These are phyloP conservation scores for Tolypocladium tropicale DNA, from an alignment of 2,329 filamentous ascomycete species.

Conservation along the genomic window DNA sequence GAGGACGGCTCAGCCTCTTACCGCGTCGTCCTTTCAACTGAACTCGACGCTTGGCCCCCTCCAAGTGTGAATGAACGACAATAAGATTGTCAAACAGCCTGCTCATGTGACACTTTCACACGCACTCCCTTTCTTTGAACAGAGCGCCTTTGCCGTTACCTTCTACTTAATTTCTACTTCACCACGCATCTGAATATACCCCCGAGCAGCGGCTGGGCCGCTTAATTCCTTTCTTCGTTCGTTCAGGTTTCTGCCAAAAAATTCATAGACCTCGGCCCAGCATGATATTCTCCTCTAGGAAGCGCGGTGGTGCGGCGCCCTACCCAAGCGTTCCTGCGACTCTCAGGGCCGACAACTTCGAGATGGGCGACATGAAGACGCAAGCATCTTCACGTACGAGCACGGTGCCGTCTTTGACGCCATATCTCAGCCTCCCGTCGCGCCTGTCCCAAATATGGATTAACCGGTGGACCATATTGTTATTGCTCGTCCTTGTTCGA, in stretches of 20 bases:
- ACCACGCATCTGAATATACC: not conserved
- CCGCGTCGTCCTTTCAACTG: not conserved
- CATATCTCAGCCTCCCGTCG: conserved; percentile 82
- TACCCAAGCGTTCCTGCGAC: conserved; percentile 28
- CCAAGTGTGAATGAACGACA: not conserved
- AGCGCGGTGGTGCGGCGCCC: conserved; percentile 15
- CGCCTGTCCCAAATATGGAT: conserved; percentile 94
- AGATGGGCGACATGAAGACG: conserved; percentile 21
- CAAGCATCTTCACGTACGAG: conserved; percentile 30
- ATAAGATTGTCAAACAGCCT: not conserved
- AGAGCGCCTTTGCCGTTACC: not conserved
- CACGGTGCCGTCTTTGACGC: conserved; percentile 64
- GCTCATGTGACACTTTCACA: not conserved
- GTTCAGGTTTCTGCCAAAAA: too few relatives aligned
- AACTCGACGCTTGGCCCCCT: not conserved
- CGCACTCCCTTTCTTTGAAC: not conserved
- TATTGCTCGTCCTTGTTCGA: conserved; percentile 75
- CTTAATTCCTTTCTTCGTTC: too few relatives aligned
- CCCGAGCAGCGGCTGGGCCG: not conserved
- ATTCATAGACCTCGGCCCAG: conserved; percentile 18
- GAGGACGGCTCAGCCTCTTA: not conserved
- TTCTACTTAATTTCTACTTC: not conserved
- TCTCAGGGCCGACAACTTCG: conserved; percentile 25
- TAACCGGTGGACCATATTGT: conserved; percentile 90
- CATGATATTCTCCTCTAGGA: conserved; percentile 27